Percentiles rank a stretch among this genome's conserved stretches.
phyloP scores from a whole-genome alignment of 495 filamentous ascomycete species.

The Ascobolus immersus region DNA sequence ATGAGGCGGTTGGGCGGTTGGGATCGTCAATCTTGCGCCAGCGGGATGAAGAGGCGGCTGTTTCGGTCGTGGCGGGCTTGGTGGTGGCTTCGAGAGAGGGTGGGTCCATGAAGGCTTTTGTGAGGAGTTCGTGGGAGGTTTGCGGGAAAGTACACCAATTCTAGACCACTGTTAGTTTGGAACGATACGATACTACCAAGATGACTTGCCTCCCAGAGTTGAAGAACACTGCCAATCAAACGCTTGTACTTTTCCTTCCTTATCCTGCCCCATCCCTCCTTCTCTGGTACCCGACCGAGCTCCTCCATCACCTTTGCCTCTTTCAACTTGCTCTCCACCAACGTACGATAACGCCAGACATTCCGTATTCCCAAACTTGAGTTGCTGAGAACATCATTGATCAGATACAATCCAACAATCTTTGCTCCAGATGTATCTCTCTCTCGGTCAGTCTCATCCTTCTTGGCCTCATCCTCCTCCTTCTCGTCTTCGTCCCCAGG shows the following conservation, averaged over 20 bases:
- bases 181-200: not conserved
- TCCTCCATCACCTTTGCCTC: slow-evolving; percentile 50
- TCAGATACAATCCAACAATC: slow-evolving; percentile 59
- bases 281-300: slow-evolving; percentile 52
- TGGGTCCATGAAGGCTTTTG: slow-evolving; percentile 45
- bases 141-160: slow-evolving; percentile 62
- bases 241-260: slow-evolving; percentile 78
- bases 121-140: slow-evolving; percentile 47
- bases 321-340: slow-evolving; percentile 55
- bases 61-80: slow-evolving; percentile 35
- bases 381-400: slow-evolving; percentile 71
- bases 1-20: too few species aligned
- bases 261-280: slow-evolving; percentile 56
- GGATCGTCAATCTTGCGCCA: too few species aligned
- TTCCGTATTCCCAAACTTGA: slow-evolving; percentile 64
- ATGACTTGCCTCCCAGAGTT: slow-evolving; percentile 46
- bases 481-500: slow-evolving; percentile 17
- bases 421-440: slow-evolving; percentile 48
- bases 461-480: slow-evolving; percentile 8
- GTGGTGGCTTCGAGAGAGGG: too few species aligned
- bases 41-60: too few species aligned
- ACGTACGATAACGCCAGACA: slow-evolving; percentile 70
- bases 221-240: slow-evolving; percentile 44
- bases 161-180: slow-evolving; percentile 1
- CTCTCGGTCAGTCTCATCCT: slow-evolving; percentile 19